phyloP scores from a whole-genome alignment of 2,329 filamentous ascomycete genomes.

The Cercospora sp. region DNA sequence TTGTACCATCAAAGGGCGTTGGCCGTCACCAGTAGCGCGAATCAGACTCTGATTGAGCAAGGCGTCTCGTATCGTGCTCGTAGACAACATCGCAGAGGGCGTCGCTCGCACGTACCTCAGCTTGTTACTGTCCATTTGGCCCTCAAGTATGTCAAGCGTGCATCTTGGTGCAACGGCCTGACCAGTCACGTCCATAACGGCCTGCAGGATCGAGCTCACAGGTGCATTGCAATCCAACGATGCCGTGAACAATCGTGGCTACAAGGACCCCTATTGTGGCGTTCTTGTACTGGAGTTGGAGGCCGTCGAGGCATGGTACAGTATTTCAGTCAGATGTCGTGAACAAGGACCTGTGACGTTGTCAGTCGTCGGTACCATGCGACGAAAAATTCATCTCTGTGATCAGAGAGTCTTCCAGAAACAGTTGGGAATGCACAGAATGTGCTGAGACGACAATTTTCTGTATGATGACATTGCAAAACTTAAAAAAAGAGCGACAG shows the following conservation, averaged over 20 bases:
- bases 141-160: background rate
- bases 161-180: background rate
- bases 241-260: background rate
- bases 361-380: background rate
- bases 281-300: background rate
- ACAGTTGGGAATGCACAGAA: background rate
- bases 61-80: background rate
- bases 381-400: background rate
- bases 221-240: background rate
- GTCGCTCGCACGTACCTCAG: background rate
- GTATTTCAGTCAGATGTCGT: background rate
- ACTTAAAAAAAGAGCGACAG: slow-evolving; percentile 1
- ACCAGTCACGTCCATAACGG: background rate
- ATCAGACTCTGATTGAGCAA: too few relatives aligned
- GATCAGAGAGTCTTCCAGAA: background rate
- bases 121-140: background rate
- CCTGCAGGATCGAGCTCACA: background rate
- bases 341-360: background rate
- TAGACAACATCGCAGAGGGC: background rate
- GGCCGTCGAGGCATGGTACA: background rate
- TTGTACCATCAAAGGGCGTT: background rate
- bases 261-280: background rate
- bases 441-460: background rate
- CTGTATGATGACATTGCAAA: background rate
- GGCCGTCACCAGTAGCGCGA: background rate